A percentile compares a stretch with the other conserved stretches of the same genome.
phyloP scores from a whole-genome alignment of 495 filamentous ascomycete genomes.

The Lasiosphaeria miniovina region DNA sequence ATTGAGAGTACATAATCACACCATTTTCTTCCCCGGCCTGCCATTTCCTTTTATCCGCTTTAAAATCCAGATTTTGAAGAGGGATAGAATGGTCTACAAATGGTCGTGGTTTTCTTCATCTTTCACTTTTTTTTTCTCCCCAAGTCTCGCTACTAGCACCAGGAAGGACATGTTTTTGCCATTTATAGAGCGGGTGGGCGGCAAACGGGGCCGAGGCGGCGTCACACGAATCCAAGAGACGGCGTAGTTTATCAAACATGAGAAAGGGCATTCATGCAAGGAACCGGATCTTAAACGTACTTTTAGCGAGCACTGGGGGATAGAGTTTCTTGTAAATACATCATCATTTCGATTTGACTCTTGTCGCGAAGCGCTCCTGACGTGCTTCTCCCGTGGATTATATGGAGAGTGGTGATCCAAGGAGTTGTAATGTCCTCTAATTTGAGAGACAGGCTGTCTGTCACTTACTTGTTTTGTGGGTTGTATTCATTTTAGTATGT shows the following conservation, averaged over 20 bases:
- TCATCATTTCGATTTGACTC: background rate
- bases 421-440: no score
- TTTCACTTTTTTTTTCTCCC: constrained; percentile 1
- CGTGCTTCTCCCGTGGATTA: no score
- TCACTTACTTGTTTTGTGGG: no score
- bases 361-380: no score
- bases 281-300: background rate
- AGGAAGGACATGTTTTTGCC: background rate
- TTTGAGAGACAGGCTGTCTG: no score
- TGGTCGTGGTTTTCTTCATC: background rate
- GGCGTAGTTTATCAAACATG: background rate
- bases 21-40: background rate
- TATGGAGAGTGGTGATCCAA: no score
- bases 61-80: background rate
- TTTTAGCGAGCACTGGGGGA: background rate
- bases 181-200: background rate
- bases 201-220: background rate
- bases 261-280: background rate
- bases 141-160: background rate
- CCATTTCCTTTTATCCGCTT: background rate
- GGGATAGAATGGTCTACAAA: background rate
- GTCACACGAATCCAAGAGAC: no score
- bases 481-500: no score
- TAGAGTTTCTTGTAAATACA: constrained; percentile 1
- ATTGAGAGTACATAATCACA: constrained; percentile 6